Base-by-base conservation (phyloP, 2,329 filamentous ascomycete species). In the Hysterium pulicare region DNA sequence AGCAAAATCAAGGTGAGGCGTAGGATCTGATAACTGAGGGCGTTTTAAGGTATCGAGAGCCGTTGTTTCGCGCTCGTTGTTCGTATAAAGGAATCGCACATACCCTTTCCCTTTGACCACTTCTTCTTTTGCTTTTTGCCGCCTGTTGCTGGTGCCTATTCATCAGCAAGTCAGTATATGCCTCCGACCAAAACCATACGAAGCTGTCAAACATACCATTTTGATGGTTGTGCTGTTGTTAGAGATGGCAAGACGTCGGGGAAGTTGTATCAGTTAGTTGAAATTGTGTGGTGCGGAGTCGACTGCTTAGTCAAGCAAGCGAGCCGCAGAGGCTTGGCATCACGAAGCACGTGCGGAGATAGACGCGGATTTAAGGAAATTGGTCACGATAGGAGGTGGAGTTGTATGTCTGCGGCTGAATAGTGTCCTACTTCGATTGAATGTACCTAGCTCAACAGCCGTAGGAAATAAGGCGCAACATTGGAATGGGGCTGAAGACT, bases 51-150 rank as follows among this genome's bases (percentile, higher is more conserved):
- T 16, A 9, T 11, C 28, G 28, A 31, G 28, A 31, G 8, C 13
- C 16, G 28, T 31, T 16, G 13, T n/a, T 5, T 31, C 28, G 16
- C 13, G 13, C 28, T 3, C 28, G n/a, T n/a, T n/a, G n/a, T n/a
- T n/a, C n/a, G n/a, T n/a, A n/a, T 49, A 49, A 44, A 47, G 50
- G 45, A 45, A 43, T 51, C 37, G 56, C 53, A 72, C 71, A 56
- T 71, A 77, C 74, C 74, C 71, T 77, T 77, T 68, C 74, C 74
- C 77, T 81, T 81, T 48, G 76, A 80, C 83, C 83, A 86, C 82
- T 86, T 87, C 82, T 87, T 86, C 83, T 86, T 87, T 73, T 85
- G 82, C 77, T 86, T 86, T 81, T 86, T 86, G 67, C 79, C 83
- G 70, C 82, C 82, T 67, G 82, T 76, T 68, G 74, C 73, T 62